Conservation (phyloP, 371 early-diverging fungal genomes). For the Mortierella sp. region DNA sequence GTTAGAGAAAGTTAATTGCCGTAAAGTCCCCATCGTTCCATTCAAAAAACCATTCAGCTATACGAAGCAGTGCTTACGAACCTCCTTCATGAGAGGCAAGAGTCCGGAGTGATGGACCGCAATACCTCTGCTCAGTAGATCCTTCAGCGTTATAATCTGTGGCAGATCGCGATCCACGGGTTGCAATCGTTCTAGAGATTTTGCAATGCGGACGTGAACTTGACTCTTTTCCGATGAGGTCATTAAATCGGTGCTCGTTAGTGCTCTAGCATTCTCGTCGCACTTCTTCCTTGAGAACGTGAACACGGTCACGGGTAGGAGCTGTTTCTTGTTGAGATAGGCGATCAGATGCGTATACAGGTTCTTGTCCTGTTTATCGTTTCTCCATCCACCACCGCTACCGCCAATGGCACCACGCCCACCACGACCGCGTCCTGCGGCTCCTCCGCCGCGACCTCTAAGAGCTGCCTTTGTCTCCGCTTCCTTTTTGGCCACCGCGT, state of each 20-base stretch:
- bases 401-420: slow-evolving; percentile 58
- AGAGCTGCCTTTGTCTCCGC: slow-evolving; percentile 60
- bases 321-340: slow-evolving; percentile 75
- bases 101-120: slow-evolving; percentile 98
- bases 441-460: slow-evolving; percentile 63
- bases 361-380: slow-evolving; percentile 72
- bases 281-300: slow-evolving; percentile 97
- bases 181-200: slow-evolving; percentile 79
- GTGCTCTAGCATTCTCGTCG: slow-evolving; percentile 88
- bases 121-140: slow-evolving; percentile 91
- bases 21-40: too few species aligned
- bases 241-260: slow-evolving; percentile 84
- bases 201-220: slow-evolving; percentile 89
- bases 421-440: slow-evolving; percentile 54
- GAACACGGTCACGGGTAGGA: slow-evolving; percentile 97
- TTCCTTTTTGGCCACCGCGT: slow-evolving; percentile 56
- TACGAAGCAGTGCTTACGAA: slow-evolving; percentile 15
- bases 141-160: slow-evolving; percentile 89
- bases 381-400: slow-evolving; percentile 55
- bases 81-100: slow-evolving; percentile 98
- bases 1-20: neutral
- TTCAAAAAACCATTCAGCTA: too few species aligned
- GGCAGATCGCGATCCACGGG: slow-evolving; percentile 87
- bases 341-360: slow-evolving; percentile 84
- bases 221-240: slow-evolving; percentile 84